Conservation (phyloP, 768 basidiomycete species). For the Suillus brevipes region DNA sequence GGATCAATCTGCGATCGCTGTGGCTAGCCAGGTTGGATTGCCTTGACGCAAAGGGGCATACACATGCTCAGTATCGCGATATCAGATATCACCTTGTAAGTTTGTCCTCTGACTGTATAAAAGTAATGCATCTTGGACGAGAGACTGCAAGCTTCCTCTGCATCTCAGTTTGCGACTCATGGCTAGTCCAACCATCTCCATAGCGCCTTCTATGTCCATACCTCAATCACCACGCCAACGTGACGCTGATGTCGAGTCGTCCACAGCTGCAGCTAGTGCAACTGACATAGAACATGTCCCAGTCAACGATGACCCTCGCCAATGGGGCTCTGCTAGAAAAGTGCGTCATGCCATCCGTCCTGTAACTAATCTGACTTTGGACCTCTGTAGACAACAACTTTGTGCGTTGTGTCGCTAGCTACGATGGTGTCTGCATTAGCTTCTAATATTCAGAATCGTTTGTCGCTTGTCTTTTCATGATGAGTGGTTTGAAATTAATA, state of each 20-base stretch:
- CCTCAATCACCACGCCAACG: background rate
- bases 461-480: conserved; percentile 8
- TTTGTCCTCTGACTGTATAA: background rate
- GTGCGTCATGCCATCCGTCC: conserved; percentile 27
- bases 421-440: conserved; percentile 24
- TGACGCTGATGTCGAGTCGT: background rate
- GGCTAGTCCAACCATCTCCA: background rate
- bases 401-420: conserved; percentile 28
- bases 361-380: background rate
- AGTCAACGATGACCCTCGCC: conserved; percentile 61
- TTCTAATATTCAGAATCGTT: conserved; percentile 31
- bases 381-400: conserved; percentile 20
- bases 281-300: conserved; percentile 36
- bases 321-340: conserved; percentile 59
- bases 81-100: background rate
- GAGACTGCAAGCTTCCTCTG: background rate
- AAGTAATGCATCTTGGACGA: background rate
- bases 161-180: background rate
- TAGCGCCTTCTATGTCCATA: background rate
- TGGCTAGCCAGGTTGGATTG: background rate
- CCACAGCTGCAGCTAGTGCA: background rate
- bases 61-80: background rate
- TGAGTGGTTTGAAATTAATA: background rate
- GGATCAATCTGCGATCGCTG: background rate
- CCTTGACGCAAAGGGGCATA: background rate